Evolutionary conservation across 805 yeast species (phyloP).

Genomic region (Blastobotrys chiropterorum): DNA sequence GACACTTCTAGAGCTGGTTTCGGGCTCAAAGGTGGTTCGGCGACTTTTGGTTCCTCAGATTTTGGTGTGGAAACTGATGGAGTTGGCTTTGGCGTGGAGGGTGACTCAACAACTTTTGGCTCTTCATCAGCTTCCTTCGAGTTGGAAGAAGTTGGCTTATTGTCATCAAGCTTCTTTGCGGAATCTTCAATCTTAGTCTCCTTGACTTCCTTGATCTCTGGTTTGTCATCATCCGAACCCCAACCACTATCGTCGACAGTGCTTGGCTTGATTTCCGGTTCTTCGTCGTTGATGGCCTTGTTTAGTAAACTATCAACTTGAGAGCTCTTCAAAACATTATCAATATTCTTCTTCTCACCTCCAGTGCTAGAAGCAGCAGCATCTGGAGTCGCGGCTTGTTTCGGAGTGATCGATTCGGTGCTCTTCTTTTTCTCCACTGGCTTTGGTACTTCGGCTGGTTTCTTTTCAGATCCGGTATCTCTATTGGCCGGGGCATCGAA

Average conservation of each 20-base stretch:
- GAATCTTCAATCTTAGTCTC: constrained; percentile 7
- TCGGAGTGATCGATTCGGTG: not conserved
- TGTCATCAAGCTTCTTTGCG: constrained; percentile 9
- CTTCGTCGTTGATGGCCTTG: constrained; percentile 10
- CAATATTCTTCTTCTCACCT: constrained; percentile 2
- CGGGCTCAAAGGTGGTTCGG: not conserved
- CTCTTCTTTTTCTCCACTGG: constrained; percentile 17
- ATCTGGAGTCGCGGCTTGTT: constrained; percentile 7
- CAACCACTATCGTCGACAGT: constrained; percentile 2
- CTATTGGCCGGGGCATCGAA: constrained; percentile 17
- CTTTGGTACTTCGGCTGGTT: constrained; percentile 6
- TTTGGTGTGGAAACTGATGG: not conserved
- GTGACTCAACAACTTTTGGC: not conserved
- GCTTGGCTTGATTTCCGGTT: constrained; percentile 7
- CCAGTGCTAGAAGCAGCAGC: constrained; percentile 1
- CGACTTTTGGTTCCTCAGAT: not conserved
- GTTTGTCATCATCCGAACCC: constrained; percentile 8
- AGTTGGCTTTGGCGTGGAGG: not conserved
- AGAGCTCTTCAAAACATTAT: constrained; percentile 10
- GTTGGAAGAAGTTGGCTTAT: too few relatives aligned
- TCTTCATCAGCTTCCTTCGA: too few relatives aligned
- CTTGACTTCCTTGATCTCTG: not conserved
- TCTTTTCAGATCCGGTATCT: not conserved
- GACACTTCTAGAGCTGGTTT: constrained; percentile 4
- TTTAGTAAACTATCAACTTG: constrained; percentile 4